Evolutionary conservation across 257 asterid species (phyloP).

Genomic region (Leonotis leonurus): DNA sequence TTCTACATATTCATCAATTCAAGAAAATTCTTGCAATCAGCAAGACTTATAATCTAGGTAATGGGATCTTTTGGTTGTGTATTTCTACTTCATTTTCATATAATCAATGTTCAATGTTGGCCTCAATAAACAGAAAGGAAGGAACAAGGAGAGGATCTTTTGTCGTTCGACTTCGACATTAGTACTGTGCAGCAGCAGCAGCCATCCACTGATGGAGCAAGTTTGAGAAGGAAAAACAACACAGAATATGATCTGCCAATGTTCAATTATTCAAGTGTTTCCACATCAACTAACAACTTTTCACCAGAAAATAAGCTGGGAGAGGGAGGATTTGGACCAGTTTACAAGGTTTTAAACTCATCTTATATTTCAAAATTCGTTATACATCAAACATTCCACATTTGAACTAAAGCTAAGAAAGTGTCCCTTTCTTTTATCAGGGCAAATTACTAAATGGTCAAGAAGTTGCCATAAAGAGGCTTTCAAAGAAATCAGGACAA

Average conservation of each 20-base stretch:
- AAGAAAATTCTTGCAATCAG: neutral
- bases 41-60: neutral
- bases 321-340: constrained; percentile 60
- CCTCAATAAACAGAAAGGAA: constrained; percentile 23
- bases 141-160: constrained; percentile 26
- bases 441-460: constrained; percentile 28
- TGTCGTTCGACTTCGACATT: constrained; percentile 27
- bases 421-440: constrained; percentile 7
- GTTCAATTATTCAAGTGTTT: constrained; percentile 42
- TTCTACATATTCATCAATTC: neutral
- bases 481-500: constrained; percentile 36
- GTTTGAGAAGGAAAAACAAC: neutral
- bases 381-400: neutral
- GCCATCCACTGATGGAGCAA: constrained; percentile 8
- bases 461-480: constrained; percentile 44
- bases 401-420: neutral
- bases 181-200: neutral
- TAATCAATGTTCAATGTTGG: neutral
- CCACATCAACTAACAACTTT: constrained; percentile 34
- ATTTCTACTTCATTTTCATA: neutral
- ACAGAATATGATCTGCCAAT: constrained; percentile 28
- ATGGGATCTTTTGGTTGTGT: no score
- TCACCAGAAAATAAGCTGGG: constrained; percentile 40
- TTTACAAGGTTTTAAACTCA: constrained; percentile 32
- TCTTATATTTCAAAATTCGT: no score